phyloP scores from a whole-genome alignment of 805 yeast species.

The Monosporozyma servazzii region DNA sequence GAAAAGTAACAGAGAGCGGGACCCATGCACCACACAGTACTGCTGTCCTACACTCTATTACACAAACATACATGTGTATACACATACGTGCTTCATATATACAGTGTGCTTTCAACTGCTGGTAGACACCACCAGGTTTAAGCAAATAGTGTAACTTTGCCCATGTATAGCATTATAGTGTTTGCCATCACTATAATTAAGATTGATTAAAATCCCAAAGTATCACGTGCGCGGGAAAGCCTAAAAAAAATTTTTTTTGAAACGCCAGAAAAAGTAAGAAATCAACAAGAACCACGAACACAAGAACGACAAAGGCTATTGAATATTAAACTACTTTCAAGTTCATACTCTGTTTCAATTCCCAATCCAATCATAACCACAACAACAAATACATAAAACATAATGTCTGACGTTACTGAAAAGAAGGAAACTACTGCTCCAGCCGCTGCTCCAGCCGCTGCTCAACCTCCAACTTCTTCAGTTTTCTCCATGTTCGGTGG shows the following conservation, averaged over 20 bases:
- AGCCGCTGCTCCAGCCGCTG: conserved; percentile 7
- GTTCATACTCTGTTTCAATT: not conserved
- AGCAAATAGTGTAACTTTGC: too few species aligned
- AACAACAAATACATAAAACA: not conserved
- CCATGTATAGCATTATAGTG: too few species aligned
- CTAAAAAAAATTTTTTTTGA: not conserved
- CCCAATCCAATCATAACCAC: not conserved
- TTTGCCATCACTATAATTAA: too few species aligned
- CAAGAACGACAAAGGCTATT: not conserved
- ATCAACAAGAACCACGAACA: not conserved
- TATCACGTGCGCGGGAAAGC: not conserved
- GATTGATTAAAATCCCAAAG: too few species aligned
- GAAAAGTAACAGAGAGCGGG: too few species aligned
- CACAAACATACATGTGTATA: too few species aligned
- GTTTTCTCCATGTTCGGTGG: conserved; percentile 96
- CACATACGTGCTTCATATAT: too few species aligned
- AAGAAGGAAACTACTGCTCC: conserved; percentile 7
- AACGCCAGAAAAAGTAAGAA: not conserved
- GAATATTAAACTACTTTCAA: too few species aligned
- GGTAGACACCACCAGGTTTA: too few species aligned
- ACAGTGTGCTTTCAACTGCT: too few species aligned
- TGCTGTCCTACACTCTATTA: too few species aligned
- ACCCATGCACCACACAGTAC: too few species aligned
- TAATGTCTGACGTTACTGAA: conserved; percentile 17
- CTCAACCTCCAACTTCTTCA: conserved; percentile 61